Evolutionary conservation across 2,329 filamentous ascomycete genomes (phyloP), one percentile per base, ranked within the genome.

Genomic region (Phaeosphaeriaceae sp.): DNA sequence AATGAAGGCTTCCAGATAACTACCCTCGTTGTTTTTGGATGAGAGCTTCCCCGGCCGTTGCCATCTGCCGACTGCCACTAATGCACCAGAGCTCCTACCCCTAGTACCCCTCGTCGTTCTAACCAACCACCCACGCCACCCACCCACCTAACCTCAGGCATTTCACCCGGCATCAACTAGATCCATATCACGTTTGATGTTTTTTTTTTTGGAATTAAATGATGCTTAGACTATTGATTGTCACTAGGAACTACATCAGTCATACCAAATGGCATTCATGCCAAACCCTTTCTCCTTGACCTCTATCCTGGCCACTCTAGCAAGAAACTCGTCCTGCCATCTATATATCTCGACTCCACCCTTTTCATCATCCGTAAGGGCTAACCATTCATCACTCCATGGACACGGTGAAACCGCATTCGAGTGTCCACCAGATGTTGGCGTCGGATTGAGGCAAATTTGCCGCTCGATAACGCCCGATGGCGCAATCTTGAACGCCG

Each of bases 221-320:
- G n/a, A n/a, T n/a, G n/a, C n/a, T n/a, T n/a, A n/a, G n/a, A n/a
- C n/a, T n/a, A n/a, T n/a, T n/a, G 4, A 9, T 26, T 6, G 11
- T 26, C 23, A 26, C 13, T n/a, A 7, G 13, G 3, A 13, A 21
- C 29, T 2, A 15, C 12, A 54, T 67, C 64, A 90, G 74, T 95
- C 88, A 72, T 94, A 94, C 91, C 91, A 96, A 56, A 95, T 92
- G n/a, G 90, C 90, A 75, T 96, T 96, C 91, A 96, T 96, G 1
- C 90, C 90, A 71, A 96, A 96, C 1, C 91, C 91, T n/a, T 89
- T 89, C 77, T 95, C 91, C 5, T 86, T 85, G 30, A 95, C 86
- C 60, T 90, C 85, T 55, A 89, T 79, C 54, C 89, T 81, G 13
- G 90, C 90, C 6, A 95, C 90, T 3, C 90, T 79, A 2, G 85